Conservation (phyloP, 306 rosid genomes). For the Senna tora region DNA sequence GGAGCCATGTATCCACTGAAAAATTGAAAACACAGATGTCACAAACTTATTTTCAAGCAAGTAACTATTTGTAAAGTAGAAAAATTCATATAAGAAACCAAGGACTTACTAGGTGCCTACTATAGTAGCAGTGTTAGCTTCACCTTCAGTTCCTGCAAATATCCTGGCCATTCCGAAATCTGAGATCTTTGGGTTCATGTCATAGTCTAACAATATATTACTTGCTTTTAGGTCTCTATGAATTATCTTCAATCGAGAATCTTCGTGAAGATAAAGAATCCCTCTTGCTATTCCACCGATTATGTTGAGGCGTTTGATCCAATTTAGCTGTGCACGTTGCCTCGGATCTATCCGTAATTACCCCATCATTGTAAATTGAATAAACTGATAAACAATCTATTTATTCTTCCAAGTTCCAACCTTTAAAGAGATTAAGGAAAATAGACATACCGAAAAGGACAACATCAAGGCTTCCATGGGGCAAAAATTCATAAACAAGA, state of each 20-base stretch:
- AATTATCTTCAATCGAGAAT: constrained; percentile 40
- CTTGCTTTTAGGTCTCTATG: constrained; percentile 49
- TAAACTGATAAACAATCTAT: not conserved
- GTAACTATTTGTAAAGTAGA: not conserved
- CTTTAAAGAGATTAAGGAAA: not conserved
- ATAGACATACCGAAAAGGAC: constrained; percentile 57
- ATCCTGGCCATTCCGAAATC: constrained; percentile 50
- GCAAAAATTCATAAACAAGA: constrained; percentile 70
- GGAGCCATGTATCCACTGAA: constrained; percentile 56
- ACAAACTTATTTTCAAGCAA: not conserved
- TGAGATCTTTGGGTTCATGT: constrained; percentile 46
- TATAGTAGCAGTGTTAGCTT: constrained; percentile 35
- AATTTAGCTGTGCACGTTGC: constrained; percentile 25
- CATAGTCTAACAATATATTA: constrained; percentile 40
- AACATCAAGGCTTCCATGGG: constrained; percentile 61
- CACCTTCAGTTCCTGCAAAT: constrained; percentile 37
- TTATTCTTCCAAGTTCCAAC: not conserved
- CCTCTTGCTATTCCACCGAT: constrained; percentile 41
- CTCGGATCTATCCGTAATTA: constrained; percentile 32
- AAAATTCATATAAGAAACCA: not conserved
- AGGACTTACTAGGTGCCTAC: constrained; percentile 50
- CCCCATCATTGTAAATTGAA: not conserved
- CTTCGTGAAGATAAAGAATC: constrained; percentile 49
- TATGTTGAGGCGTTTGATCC: constrained; percentile 35
- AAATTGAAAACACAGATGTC: not conserved